phyloP scores from a whole-genome alignment of 495 filamentous ascomycete genomes.

The Aspergillus olivimuriae region DNA sequence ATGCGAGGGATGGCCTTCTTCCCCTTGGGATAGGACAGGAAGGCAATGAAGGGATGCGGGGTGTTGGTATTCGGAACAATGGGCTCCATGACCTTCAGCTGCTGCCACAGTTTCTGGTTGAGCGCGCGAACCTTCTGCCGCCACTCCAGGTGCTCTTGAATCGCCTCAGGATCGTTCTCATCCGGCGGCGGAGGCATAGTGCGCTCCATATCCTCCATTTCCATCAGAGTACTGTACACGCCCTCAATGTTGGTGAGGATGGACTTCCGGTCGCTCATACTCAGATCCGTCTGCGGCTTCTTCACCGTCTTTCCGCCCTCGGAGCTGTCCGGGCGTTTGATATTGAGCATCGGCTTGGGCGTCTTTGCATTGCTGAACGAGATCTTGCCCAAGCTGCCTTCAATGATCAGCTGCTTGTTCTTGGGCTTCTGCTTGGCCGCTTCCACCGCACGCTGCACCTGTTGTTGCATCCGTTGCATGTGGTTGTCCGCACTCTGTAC shows the following conservation, averaged over 20 bases:
- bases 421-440: constrained; percentile 96
- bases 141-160: constrained; percentile 67
- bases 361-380: constrained; percentile 98
- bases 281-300: constrained; percentile 41
- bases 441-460: constrained; percentile 94
- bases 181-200: constrained; percentile 64
- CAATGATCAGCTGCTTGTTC: constrained; percentile 95
- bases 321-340: constrained; percentile 80
- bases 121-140: constrained; percentile 58
- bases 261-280: constrained; percentile 68
- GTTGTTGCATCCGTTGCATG: constrained; percentile 98
- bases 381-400: constrained; percentile 97
- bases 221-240: constrained; percentile 82
- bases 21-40: constrained; percentile 90
- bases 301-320: constrained; percentile 40
- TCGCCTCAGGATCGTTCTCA: constrained; percentile 56
- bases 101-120: constrained; percentile 76
- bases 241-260: constrained; percentile 78
- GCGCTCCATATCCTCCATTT: constrained; percentile 91
- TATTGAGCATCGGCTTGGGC: constrained; percentile 86
- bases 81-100: constrained; percentile 84
- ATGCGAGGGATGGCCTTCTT: constrained; percentile 93
- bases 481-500: constrained; percentile 83
- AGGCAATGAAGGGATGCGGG: constrained; percentile 92
- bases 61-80: constrained; percentile 64